phyloP scores from a whole-genome alignment of 768 basidiomycete species.

The Auriculariales sp. region DNA sequence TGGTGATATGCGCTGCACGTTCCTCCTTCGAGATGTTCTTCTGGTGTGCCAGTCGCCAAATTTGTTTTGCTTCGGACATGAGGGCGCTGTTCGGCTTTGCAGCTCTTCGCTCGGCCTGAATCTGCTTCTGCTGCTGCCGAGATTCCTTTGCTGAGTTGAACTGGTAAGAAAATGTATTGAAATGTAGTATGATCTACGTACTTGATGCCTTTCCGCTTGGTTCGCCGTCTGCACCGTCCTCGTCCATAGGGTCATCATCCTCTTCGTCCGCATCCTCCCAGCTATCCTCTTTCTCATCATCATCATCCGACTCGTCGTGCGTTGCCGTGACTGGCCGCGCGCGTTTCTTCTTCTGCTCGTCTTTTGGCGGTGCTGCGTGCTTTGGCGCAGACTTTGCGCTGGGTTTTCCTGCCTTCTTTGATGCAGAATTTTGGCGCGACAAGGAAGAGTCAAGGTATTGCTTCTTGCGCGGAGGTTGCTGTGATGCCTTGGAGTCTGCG shows the following conservation, averaged over 20 bases:
- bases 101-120: constrained; percentile 57
- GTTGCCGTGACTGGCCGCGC: constrained; percentile 40
- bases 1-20: constrained; percentile 56
- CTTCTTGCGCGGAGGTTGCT: background rate
- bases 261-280: constrained; percentile 18
- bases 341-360: constrained; percentile 36
- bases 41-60: constrained; percentile 65
- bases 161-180: background rate
- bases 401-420: background rate
- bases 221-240: constrained; percentile 9
- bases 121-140: constrained; percentile 52
- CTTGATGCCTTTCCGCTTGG: background rate
- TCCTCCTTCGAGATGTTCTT: constrained; percentile 56
- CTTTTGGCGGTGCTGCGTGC: background rate
- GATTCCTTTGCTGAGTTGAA: constrained; percentile 36
- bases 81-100: constrained; percentile 65
- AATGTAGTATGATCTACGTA: background rate
- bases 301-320: constrained; percentile 23
- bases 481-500: background rate
- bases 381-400: background rate
- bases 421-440: background rate
- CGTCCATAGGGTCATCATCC: constrained; percentile 19
- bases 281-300: constrained; percentile 19
- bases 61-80: constrained; percentile 53
- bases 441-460: background rate